Conservation (phyloP, 805 yeast genomes). For the Candida peoriensis region DNA sequence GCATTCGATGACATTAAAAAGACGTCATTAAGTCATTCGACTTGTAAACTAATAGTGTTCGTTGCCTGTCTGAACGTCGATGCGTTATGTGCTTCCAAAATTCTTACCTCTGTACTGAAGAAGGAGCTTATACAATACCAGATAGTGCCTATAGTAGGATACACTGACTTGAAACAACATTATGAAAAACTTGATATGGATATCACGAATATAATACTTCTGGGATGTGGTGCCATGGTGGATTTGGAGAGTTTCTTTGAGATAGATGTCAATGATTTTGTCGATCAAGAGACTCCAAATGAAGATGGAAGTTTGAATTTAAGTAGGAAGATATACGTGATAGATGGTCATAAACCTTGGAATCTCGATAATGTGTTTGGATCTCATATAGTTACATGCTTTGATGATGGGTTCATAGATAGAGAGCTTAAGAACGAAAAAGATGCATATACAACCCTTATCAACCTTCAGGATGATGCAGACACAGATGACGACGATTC, state of each 20-base stretch:
- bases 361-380: constrained; percentile 90
- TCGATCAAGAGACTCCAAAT: constrained; percentile 26
- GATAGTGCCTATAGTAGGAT: constrained; percentile 89
- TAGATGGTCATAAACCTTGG: constrained; percentile 97
- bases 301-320: constrained; percentile 28
- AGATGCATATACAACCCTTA: constrained; percentile 54
- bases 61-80: constrained; percentile 90
- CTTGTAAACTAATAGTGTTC: constrained; percentile 74
- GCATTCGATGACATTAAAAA: constrained; percentile 64
- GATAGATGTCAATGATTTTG: constrained; percentile 49
- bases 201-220: constrained; percentile 65
- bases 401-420: constrained; percentile 81
- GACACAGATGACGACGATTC: constrained; percentile 33
- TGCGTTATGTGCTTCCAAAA: constrained; percentile 83
- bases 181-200: constrained; percentile 65
- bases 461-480: constrained; percentile 36
- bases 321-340: constrained; percentile 64
- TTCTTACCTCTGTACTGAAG: constrained; percentile 64
- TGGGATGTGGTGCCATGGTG: constrained; percentile 93
- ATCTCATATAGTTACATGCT: constrained; percentile 66
- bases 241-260: constrained; percentile 76
- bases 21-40: constrained; percentile 84
- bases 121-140: constrained; percentile 84
- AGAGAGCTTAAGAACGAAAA: constrained; percentile 51
- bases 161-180: constrained; percentile 65